Evolutionary conservation across 2,329 filamentous ascomycete species (phyloP).

Genomic region (Fusarium musae): DNA sequence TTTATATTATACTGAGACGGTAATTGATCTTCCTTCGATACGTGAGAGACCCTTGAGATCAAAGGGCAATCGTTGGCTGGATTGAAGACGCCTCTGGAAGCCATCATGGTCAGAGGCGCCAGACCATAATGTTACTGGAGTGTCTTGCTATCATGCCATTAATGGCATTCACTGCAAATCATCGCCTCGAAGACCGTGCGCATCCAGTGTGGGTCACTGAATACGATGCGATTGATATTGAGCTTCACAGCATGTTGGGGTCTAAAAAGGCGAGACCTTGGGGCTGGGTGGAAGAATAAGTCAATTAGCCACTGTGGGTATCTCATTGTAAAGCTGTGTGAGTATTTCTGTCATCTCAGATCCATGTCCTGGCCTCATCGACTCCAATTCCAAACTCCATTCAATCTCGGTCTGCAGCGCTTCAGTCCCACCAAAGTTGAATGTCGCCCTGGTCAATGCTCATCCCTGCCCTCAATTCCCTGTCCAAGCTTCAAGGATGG

Average conservation of each 20-base stretch:
- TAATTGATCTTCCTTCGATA: not conserved
- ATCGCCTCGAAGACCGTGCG: conserved; percentile 5
- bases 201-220: not conserved
- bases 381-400: conserved; percentile 16
- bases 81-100: conserved; percentile 5
- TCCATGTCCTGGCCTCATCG: not conserved
- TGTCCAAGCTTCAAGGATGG: conserved; percentile 12
- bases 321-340: fast-evolving
- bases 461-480: conserved; percentile 8
- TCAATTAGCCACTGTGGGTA: not conserved
- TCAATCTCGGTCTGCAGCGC: conserved; percentile 41
- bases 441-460: conserved; percentile 16
- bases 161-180: not conserved
- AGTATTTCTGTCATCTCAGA: fast-evolving
- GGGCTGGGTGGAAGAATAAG: not conserved
- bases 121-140: not conserved
- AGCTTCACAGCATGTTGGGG: not conserved
- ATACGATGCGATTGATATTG: conserved; percentile 17
- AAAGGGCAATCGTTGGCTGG: conserved; percentile 2
- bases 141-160: conserved; percentile 3
- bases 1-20: not conserved
- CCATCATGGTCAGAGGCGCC: conserved; percentile 13
- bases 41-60: not conserved
- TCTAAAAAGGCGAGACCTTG: not conserved
- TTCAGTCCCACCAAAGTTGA: conserved; percentile 15